A percentile compares a stretch with the other conserved stretches of the same genome.
phyloP scores from a whole-genome alignment of 2,329 filamentous ascomycete genomes.

The Colletotrichum lupini region DNA sequence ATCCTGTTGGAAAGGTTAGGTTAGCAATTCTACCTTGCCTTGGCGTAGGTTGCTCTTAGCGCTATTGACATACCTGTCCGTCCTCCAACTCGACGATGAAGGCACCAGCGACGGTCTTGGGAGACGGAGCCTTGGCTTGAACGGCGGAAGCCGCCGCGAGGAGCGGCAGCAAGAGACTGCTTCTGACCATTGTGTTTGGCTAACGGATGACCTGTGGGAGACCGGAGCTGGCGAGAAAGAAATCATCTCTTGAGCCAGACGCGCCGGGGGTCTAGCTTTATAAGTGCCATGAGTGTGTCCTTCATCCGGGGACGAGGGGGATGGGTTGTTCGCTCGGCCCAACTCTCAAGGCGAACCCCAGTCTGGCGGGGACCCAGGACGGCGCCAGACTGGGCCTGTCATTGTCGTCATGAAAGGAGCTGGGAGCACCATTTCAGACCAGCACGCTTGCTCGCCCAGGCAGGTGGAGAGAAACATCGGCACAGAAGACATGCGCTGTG shows the following conservation, averaged over 20 bases:
- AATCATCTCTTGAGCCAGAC: neutral
- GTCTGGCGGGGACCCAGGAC: neutral
- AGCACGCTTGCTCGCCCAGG: constrained; percentile 26
- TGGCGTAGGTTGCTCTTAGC: neutral
- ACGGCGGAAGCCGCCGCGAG: constrained; percentile 47
- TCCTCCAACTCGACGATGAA: constrained; percentile 67
- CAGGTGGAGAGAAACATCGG: constrained; percentile 15
- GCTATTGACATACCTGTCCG: constrained; percentile 51
- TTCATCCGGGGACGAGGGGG: neutral
- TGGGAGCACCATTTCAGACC: neutral
- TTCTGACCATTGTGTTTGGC: constrained; percentile 49
- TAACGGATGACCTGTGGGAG: constrained; percentile 25
- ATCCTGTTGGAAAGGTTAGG: constrained; percentile 47
- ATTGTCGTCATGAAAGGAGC: constrained; percentile 19
- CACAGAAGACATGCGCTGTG: neutral
- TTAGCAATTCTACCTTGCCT: neutral
- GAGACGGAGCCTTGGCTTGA: constrained; percentile 39
- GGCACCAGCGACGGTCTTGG: constrained; percentile 54
- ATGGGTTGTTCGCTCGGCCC: neutral
- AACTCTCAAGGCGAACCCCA: neutral
- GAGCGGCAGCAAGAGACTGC: constrained; percentile 47
- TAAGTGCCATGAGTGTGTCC: constrained; percentile 10
- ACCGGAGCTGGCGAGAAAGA: constrained; percentile 23
- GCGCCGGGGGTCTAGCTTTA: constrained; percentile 22
- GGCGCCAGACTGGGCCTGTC: neutral